These are phyloP conservation scores for Candida vartiovaarae DNA, from an alignment of 805 yeast species.

Conservation along the genomic window DNA sequence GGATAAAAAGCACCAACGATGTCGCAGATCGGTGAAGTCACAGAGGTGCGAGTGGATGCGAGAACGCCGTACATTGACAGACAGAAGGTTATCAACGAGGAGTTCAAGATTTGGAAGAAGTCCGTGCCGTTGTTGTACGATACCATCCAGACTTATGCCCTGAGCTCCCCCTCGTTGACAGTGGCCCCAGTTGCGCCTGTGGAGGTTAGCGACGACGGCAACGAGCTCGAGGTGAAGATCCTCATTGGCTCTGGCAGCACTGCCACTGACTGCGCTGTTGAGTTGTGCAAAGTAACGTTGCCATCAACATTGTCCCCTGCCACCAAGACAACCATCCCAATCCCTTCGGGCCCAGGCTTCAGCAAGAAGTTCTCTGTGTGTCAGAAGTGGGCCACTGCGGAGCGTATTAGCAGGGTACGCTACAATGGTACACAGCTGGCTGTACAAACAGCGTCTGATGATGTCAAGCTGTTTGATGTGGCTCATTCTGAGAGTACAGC, in stretches of 20 bases:
- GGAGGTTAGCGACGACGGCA: conserved; percentile 18
- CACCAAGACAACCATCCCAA: conserved; percentile 16
- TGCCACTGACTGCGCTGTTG: conserved; percentile 35
- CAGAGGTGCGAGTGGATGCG: not conserved
- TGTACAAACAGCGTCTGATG: conserved; percentile 33
- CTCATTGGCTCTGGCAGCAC: conserved; percentile 41
- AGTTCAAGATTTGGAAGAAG: conserved; percentile 77
- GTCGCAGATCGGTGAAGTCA: no score
- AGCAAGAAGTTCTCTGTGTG: conserved; percentile 32
- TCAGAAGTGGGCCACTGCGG: conserved; percentile 43
- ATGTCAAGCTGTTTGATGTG: conserved; percentile 36
- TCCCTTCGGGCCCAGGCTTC: conserved; percentile 24
- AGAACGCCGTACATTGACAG: conserved; percentile 39
- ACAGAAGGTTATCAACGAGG: conserved; percentile 67
- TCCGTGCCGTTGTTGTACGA: conserved; percentile 74
- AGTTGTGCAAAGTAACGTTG: conserved; percentile 28
- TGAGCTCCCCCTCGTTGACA: conserved; percentile 52
- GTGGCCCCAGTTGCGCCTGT: conserved; percentile 47
- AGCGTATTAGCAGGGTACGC: conserved; percentile 58
- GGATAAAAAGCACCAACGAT: no score
- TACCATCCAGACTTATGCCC: conserved; percentile 51
- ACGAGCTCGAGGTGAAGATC: conserved; percentile 31
- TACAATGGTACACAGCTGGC: conserved; percentile 27
- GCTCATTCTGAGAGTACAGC: conserved; percentile 16
- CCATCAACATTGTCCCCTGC: conserved; percentile 42